Conservation (phyloP, 805 yeast species). For the Candida vaughaniae region DNA sequence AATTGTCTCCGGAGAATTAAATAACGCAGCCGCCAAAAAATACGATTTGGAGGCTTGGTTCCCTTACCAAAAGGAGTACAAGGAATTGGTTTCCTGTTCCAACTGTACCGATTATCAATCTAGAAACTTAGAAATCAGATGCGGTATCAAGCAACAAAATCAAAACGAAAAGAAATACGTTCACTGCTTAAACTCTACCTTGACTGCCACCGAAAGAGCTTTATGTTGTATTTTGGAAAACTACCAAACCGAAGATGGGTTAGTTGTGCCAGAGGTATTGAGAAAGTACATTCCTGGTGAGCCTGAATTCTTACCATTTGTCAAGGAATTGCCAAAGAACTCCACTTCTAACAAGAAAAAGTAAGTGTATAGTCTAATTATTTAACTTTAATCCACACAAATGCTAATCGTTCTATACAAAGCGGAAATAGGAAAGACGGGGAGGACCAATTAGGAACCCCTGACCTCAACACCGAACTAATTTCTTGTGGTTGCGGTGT, state of each 20-base stretch:
- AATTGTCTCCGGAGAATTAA: conserved; percentile 96
- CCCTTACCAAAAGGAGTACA: conserved; percentile 98
- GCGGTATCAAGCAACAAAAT: conserved; percentile 94
- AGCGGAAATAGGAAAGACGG: too few species aligned
- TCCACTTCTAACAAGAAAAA: conserved; percentile 75
- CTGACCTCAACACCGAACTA: too few species aligned
- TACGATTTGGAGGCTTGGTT: conserved; percentile 99
- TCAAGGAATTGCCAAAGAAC: conserved; percentile 90
- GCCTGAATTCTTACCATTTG: conserved; percentile 92
- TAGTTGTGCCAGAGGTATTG: conserved; percentile 89
- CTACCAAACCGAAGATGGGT: conserved; percentile 96
- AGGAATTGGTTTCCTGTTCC: conserved; percentile 96
- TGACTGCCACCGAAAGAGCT: conserved; percentile 98
- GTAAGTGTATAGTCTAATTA: conserved; percentile 1
- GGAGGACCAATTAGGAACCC: too few species aligned
- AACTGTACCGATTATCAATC: conserved; percentile 99
- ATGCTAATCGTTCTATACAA: too few species aligned
- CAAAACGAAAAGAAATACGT: conserved; percentile 97
- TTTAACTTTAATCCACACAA: background rate
- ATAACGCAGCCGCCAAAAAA: conserved; percentile 98
- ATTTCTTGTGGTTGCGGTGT: too few species aligned
- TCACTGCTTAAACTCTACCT: conserved; percentile 95
- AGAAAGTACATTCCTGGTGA: conserved; percentile 97
- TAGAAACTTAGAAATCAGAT: conserved; percentile 96
- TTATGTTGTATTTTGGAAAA: conserved; percentile 95